Percentiles rank a stretch among this genome's conserved stretches.
Conservation (phyloP, 129 eudicot species). For the Oenanthe sinensis region DNA sequence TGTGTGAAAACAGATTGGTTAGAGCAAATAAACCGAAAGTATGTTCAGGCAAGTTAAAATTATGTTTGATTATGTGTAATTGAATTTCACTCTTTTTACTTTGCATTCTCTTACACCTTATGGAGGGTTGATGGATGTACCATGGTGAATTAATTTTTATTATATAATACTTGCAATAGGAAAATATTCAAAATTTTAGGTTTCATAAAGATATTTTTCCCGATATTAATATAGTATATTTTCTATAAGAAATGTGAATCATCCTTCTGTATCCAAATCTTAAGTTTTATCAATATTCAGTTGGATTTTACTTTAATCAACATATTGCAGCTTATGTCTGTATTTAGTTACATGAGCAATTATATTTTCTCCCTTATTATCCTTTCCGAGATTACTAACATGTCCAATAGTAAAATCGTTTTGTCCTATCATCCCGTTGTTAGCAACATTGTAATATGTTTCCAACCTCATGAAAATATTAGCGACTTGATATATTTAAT, state of each 20-base stretch:
- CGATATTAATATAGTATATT: neutral
- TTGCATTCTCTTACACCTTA: neutral
- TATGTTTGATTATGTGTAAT: neutral
- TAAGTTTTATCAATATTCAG: neutral
- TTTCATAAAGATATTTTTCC: neutral
- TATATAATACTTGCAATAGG: neutral
- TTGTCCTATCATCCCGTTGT: neutral
- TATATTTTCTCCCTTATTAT: neutral
- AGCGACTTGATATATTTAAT: neutral
- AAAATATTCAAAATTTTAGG: neutral
- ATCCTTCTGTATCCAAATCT: neutral
- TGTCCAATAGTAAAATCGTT: neutral
- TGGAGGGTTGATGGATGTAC: neutral
- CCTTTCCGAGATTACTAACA: neutral
- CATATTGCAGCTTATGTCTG: neutral
- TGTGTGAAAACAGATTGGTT: constrained; percentile 87
- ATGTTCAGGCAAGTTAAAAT: constrained; percentile 56
- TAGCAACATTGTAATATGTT: neutral
- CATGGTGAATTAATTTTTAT: neutral
- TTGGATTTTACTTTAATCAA: neutral
- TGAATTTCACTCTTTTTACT: neutral
- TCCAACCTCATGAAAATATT: neutral
- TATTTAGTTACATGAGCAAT: neutral
- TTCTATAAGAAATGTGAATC: neutral
- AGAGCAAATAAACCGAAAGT: constrained; percentile 86